Conservation (phyloP, 2,329 filamentous ascomycete species). For the Metarhizium sp. region DNA sequence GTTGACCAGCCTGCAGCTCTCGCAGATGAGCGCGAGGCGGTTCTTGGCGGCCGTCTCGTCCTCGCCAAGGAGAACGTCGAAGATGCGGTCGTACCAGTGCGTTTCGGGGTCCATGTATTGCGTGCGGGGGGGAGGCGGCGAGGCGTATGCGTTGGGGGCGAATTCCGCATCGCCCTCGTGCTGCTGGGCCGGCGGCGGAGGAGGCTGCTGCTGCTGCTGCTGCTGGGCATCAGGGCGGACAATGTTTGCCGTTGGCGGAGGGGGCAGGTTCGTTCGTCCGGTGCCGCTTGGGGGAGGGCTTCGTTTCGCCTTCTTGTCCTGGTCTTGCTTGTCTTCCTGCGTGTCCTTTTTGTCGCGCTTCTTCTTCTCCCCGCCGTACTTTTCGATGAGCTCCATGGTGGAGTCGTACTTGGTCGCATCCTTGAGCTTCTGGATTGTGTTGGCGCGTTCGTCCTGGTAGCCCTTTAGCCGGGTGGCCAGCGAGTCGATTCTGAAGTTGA, state of each 20-base stretch:
- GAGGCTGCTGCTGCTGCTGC: slow-evolving; percentile 4
- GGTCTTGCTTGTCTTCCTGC: slow-evolving; percentile 4
- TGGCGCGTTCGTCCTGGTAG: slow-evolving; percentile 68
- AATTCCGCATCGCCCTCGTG: slow-evolving; percentile 44
- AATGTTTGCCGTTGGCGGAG: slow-evolving; percentile 56
- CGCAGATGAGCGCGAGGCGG: slow-evolving; percentile 78
- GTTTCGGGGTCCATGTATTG: slow-evolving; percentile 27
- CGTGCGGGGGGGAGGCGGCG: slow-evolving; percentile 6
- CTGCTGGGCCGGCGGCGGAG: not conserved
- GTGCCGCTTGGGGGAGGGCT: not conserved
- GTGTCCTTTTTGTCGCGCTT: slow-evolving; percentile 6
- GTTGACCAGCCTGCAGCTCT: slow-evolving; percentile 77
- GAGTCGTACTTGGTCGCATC: slow-evolving; percentile 93
- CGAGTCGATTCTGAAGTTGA: slow-evolving; percentile 69
- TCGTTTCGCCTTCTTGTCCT: slow-evolving; percentile 7
- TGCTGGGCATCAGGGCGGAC: slow-evolving; percentile 27
- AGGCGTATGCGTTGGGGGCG: slow-evolving; percentile 54
- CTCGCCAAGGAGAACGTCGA: slow-evolving; percentile 87
- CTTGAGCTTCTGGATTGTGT: slow-evolving; percentile 90
- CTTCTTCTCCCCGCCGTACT: slow-evolving; percentile 68
- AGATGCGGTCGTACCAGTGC: slow-evolving; percentile 89
- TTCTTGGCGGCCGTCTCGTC: slow-evolving; percentile 92
- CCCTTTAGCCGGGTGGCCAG: slow-evolving; percentile 61
- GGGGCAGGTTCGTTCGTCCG: slow-evolving; percentile 38
- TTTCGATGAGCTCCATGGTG: slow-evolving; percentile 84